Conservation (phyloP, 441 rosid genomes). For the Euphorbia schlechtendalii region DNA sequence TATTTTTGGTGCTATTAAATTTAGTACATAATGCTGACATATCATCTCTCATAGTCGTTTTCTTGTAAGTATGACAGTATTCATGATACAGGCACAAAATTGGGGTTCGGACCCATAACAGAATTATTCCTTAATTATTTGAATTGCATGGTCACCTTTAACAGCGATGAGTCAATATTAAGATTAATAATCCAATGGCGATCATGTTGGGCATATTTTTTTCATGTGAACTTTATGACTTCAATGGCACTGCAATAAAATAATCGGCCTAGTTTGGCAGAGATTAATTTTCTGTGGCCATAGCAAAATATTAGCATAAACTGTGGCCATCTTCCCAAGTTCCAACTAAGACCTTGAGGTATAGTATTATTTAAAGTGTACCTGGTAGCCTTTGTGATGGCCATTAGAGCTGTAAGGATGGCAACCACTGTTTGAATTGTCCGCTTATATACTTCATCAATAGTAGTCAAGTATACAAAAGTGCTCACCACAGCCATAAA, state of each 20-base stretch:
- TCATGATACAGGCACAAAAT: not conserved
- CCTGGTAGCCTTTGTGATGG: slow-evolving; percentile 95
- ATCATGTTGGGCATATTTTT: not conserved
- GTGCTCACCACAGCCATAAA: slow-evolving; percentile 97
- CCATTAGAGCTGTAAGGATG: slow-evolving; percentile 87
- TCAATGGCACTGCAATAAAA: not conserved
- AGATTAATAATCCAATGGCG: not conserved
- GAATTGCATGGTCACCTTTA: not conserved
- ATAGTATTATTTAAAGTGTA: slow-evolving; percentile 23
- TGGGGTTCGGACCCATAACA: not conserved
- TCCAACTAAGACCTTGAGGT: not conserved
- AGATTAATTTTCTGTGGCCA: not conserved
- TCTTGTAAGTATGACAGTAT: not conserved
- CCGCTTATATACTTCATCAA: slow-evolving; percentile 67
- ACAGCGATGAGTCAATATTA: not conserved
- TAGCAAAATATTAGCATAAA: not conserved
- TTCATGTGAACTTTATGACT: not conserved
- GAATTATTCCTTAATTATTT: no score
- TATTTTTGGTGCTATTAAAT: not conserved
- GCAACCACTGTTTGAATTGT: slow-evolving; percentile 86
- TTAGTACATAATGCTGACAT: not conserved
- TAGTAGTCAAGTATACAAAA: slow-evolving; percentile 69
- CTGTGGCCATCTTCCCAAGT: not conserved
- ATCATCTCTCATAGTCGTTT: not conserved
- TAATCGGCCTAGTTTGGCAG: not conserved